These are phyloP conservation scores for Pythium phragmitis DNA, from an alignment of 352 stramenopile species.

Conservation along the genomic window DNA sequence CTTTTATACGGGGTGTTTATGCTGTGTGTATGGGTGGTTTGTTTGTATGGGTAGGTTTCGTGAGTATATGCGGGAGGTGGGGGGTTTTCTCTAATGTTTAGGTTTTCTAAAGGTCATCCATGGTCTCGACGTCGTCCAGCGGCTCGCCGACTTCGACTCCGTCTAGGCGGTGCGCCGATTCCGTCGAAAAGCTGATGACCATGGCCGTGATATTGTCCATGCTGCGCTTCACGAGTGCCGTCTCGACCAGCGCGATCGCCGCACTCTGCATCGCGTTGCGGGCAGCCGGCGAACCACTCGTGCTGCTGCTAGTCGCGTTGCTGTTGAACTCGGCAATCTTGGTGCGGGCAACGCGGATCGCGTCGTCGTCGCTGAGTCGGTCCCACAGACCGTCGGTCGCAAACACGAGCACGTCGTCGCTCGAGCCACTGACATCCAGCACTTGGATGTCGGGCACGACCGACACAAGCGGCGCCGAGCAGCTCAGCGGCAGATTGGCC, in stretches of 20 bases:
- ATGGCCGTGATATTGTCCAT: conserved; percentile 87
- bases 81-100: conserved; percentile 11
- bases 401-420: conserved; percentile 65
- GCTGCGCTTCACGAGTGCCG: conserved; percentile 60
- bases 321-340: conserved; percentile 53
- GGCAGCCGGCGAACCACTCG: conserved; percentile 14
- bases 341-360: conserved; percentile 49
- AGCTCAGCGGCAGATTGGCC: conserved; percentile 55
- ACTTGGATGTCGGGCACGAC: conserved; percentile 71
- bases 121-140: conserved; percentile 10
- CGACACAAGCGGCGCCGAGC: conserved; percentile 63
- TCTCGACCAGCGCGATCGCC: conserved; percentile 64
- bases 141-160: conserved; percentile 15
- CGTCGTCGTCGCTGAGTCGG: conserved; percentile 67
- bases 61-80: background rate
- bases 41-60: conserved; percentile 6
- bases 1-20: background rate
- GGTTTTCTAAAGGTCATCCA: conserved; percentile 15
- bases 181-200: conserved; percentile 42
- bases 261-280: conserved; percentile 53
- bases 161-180: conserved; percentile 6
- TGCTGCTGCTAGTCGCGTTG: conserved; percentile 17
- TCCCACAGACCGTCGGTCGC: conserved; percentile 82
- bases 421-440: conserved; percentile 50
- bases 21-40: conserved; percentile 9